phyloP scores from a whole-genome alignment of 305 asterid species.

The Fraxinus dipetala region DNA sequence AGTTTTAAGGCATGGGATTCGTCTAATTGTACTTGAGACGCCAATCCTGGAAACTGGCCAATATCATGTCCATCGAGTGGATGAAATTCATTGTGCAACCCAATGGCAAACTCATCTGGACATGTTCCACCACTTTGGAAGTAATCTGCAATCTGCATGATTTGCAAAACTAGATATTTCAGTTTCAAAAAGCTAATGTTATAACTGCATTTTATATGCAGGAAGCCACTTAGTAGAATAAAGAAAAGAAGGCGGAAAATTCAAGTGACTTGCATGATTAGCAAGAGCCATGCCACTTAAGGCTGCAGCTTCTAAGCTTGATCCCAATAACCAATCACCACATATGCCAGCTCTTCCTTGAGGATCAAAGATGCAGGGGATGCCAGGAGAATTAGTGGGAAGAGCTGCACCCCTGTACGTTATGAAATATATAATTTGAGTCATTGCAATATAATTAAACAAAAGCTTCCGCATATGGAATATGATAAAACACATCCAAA shows the following conservation, averaged over 20 bases:
- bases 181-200: neutral
- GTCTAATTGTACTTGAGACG: slow-evolving; percentile 40
- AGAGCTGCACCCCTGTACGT: slow-evolving; percentile 95
- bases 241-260: slow-evolving; percentile 10
- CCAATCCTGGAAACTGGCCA: slow-evolving; percentile 87
- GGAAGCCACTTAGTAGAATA: slow-evolving; percentile 1
- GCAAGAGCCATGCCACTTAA: slow-evolving; percentile 94
- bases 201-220: neutral
- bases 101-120: slow-evolving; percentile 83
- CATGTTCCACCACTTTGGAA: slow-evolving; percentile 61
- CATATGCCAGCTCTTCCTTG: slow-evolving; percentile 95
- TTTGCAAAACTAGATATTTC: neutral
- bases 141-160: slow-evolving; percentile 77
- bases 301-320: slow-evolving; percentile 90
- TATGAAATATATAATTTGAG: slow-evolving; percentile 18
- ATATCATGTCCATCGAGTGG: slow-evolving; percentile 74
- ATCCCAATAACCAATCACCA: slow-evolving; percentile 95
- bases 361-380: slow-evolving; percentile 93
- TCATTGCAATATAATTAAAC: slow-evolving; percentile 16
- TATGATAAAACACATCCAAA: neutral
- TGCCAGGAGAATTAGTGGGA: slow-evolving; percentile 77
- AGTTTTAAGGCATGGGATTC: slow-evolving; percentile 44
- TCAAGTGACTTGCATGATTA: slow-evolving; percentile 58
- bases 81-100: slow-evolving; percentile 59
- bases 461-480: slow-evolving; percentile 5